Base-by-base conservation (phyloP, 257 asterid species). In the Nicotiana tabacum region DNA sequence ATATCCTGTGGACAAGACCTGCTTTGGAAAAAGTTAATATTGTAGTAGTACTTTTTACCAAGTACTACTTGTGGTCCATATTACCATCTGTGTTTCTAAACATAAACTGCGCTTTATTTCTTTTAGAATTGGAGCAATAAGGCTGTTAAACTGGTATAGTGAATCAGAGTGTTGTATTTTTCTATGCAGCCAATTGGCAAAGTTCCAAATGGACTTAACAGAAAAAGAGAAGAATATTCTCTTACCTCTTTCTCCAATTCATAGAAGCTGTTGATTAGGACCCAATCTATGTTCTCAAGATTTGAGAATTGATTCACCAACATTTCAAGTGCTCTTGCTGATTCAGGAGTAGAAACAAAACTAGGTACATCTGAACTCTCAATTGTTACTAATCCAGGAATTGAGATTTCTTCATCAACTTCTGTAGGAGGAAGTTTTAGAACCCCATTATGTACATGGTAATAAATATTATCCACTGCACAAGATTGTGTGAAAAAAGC, bases 211-310 rank as follows among this genome's bases (percentile, higher is more conserved):
- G 60, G 18, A 55, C 12, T 48, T 53, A 13, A 57, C 9, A 57
- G 62, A 57, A 0, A 17, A 69, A 27, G 2, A 39, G 1, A 57
- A 16, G 21, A 51, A 51, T 57, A 2, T 57, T 16, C 21, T n/a
- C n/a, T 11, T 70, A 70, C 78, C 78, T 70, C 60, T 43, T 70
- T 21, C 82, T 68, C 93, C 90, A 37, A 89, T 79, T 37, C 89
- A 61, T 85, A 27, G 3, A 82, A 57, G 65, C 81, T 82, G 21
- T 85, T 85, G 81, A 82, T 35, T 33, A 83, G 72, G 74, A 85
- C 18, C 84, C 84, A 85, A 39, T 85, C 86, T 1, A 66, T 85
- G 21, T 68, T 78, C 4, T 85, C 81, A 57, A 85, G 13, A 39
- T 85, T 69, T 21, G 30, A 33, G 30, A 82, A 67, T 5, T 85